These are phyloP conservation scores for Barnettozyma sucrosica DNA, from an alignment of 805 yeast species.

Conservation along the genomic window DNA sequence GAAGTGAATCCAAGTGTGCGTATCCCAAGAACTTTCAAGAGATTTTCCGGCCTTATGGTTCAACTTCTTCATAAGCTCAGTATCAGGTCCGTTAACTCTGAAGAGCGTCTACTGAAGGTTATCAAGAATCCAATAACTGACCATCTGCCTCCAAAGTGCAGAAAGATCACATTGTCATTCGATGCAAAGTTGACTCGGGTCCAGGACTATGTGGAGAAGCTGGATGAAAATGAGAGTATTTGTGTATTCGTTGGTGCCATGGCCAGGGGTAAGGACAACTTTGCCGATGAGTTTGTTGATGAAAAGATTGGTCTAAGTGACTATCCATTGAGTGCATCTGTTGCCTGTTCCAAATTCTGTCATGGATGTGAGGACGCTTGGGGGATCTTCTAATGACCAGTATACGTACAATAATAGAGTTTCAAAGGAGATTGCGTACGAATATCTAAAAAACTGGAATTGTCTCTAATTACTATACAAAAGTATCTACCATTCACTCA, in stretches of 20 bases:
- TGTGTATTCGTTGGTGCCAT: conserved; percentile 99
- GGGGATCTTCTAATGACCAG: conserved; percentile 47
- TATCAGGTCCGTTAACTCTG: conserved; percentile 91
- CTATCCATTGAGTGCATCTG: conserved; percentile 94
- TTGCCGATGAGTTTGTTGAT: conserved; percentile 95
- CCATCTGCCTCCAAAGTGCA: conserved; percentile 93
- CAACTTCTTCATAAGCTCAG: conserved; percentile 89
- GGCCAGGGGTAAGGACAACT: conserved; percentile 97
- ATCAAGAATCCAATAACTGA: conserved; percentile 97
- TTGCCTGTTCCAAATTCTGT: conserved; percentile 96
- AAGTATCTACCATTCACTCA: background rate
- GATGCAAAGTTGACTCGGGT: conserved; percentile 87
- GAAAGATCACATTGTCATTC: conserved; percentile 84
- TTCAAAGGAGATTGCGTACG: background rate
- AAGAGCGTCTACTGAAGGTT: conserved; percentile 88
- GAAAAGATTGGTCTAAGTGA: conserved; percentile 95
- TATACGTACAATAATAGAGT: background rate
- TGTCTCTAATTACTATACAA: background rate
- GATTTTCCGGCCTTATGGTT: conserved; percentile 97
- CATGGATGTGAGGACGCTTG: conserved; percentile 99
- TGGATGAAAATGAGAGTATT: conserved; percentile 86
- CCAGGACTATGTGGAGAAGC: conserved; percentile 75
- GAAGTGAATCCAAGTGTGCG: conserved; percentile 96
- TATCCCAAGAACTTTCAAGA: conserved; percentile 96
- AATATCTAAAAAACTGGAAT: background rate